These are phyloP conservation scores for Allium sativum DNA, from an alignment of 106 monocot species.

Conservation along the genomic window DNA sequence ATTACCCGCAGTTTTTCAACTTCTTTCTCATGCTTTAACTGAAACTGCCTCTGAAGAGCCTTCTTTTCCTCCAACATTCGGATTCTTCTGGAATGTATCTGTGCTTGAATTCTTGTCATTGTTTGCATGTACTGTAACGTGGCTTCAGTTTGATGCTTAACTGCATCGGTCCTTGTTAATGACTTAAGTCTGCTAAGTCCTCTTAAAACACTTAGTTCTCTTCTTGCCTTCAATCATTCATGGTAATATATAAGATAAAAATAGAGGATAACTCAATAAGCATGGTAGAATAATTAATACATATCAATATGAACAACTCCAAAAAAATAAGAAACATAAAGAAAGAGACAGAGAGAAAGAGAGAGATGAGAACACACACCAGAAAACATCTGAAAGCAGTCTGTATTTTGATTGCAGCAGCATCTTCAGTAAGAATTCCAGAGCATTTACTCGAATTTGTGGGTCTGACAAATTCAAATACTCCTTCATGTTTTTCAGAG, in stretches of 20 bases:
- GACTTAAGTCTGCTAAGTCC: slow-evolving; percentile 56
- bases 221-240: slow-evolving; percentile 35
- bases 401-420: slow-evolving; percentile 33
- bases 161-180: slow-evolving; percentile 38
- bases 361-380: slow-evolving; percentile 8
- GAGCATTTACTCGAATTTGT: slow-evolving; percentile 23
- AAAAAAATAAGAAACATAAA: too few species aligned
- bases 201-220: slow-evolving; percentile 37
- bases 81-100: slow-evolving; percentile 47
- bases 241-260: not conserved
- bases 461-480: slow-evolving; percentile 28
- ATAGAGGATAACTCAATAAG: not conserved
- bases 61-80: slow-evolving; percentile 71
- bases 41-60: slow-evolving; percentile 58
- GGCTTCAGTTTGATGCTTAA: slow-evolving; percentile 46
- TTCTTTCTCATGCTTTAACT: slow-evolving; percentile 54
- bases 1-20: slow-evolving; percentile 48
- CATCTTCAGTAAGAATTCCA: slow-evolving; percentile 31
- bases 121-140: slow-evolving; percentile 53
- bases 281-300: not conserved
- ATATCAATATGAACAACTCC: too few species aligned
- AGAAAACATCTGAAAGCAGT: slow-evolving; percentile 30
- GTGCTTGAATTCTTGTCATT: slow-evolving; percentile 58
- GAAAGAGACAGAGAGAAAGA: not conserved
- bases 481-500: slow-evolving; percentile 26